Evolutionary conservation across 1,284 basidiomycete species (phyloP), one percentile per base, ranked within the genome.

Genomic region (Cryptococcus sp.): DNA sequence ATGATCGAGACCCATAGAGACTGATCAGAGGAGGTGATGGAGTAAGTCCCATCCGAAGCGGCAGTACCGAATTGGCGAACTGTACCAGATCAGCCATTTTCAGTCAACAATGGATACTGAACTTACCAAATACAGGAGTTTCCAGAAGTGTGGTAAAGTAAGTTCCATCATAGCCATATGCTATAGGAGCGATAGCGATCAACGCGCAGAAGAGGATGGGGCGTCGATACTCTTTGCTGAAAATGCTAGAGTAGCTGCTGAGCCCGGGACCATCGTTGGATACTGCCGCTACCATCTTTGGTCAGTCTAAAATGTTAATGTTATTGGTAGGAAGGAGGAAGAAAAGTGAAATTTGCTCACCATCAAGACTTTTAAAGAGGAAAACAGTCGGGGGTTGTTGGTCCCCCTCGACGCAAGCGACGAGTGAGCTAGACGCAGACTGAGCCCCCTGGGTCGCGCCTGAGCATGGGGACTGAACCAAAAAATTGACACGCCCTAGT

Each of bases 151-250:
- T 72, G 22, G 75, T 74, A 56, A 76, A 78, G 58, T 77, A 77
- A 8, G 74, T 76, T 45, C 72, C 70, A 58, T 74, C 67, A 63
- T 78, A 78, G 40, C 78, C 79, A 62, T 80, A 80, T 19, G 78
- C 71, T 50, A 69, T 63, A 5, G 66, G 66, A 17, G 59, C 60
- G 52, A 67, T 64, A 29, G 56, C 53, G 45, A 65, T 61, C 19
- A 65, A 38, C n/a, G 63, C 63, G 37, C 63, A 65, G 46, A 65
- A 62, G 6, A 62, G 39, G 44, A 65, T 62, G 3, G 63, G 60
- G n/a, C 63, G 58, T 20, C 60, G 58, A 44, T 65, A 62, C 23
- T 65, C 63, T 49, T 62, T 62, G 40, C 50, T 54, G 46, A 65
- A 59, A 38, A 55, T 53, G 48, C 58, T 60, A 25, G 29, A 40